Base-by-base conservation (phyloP, 2,329 filamentous ascomycete species). In the Pseudohalonectria lignicola region DNA sequence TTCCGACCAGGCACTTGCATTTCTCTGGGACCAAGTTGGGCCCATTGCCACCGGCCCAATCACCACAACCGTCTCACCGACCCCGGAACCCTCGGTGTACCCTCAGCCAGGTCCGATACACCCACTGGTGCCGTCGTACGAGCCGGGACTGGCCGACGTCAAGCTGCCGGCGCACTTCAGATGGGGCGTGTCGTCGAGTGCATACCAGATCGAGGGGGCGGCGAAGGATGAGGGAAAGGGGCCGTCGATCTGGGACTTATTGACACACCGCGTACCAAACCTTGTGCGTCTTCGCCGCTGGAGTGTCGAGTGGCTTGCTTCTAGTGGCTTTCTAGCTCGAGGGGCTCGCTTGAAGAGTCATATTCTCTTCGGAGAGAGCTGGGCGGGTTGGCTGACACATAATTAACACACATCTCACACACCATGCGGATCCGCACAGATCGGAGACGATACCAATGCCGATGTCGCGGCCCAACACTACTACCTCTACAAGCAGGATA, bases 401-500 rank as follows among this genome's bases (percentile, higher is more conserved):
- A n/a, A n/a, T n/a, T n/a, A n/a, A n/a, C n/a, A n/a, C n/a, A n/a
- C n/a, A n/a, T n/a, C n/a, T n/a, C n/a, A n/a, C n/a, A n/a, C n/a
- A n/a, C n/a, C n/a, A n/a, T n/a, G n/a, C n/a, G n/a, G n/a, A n/a
- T n/a, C n/a, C n/a, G n/a, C n/a, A n/a, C n/a, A n/a, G 45, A 46
- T 5, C 35, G 49, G 2, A 3, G 21, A 36, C 18, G 31, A 35
- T 9, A 37, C 43, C 4, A 57, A 60, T 31, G 41, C 51, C 20
- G 57, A 61, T 39, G 53, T 59, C 26, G 63, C 63, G 3, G 69
- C 64, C 31, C 66, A 69, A 51, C 62, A 71, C 39, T 74, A 73
- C 47, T 74, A 70, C 42, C 51, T 69, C 7, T 74, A 73, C 46
- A 73, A 72, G 49, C 70, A 73, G 51, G 67, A 74, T 31, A 71